Conservation (phyloP, 129 eudicot species). For the Pittosporum tobira region DNA sequence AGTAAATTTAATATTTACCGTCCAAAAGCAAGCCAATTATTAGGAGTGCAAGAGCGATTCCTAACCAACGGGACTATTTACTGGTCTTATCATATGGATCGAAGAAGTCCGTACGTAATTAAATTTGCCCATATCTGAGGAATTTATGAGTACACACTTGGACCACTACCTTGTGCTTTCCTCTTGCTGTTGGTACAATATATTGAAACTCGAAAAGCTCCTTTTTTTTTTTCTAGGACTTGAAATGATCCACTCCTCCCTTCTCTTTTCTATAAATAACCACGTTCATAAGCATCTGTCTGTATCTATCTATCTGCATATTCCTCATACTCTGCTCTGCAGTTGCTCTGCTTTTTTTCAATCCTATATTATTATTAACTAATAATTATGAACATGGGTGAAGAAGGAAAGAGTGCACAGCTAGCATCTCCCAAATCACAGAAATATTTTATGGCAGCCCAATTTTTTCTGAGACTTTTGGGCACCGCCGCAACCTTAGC, state of each 20-base stretch:
- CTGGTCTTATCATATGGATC: no score
- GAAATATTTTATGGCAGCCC: constrained; percentile 27
- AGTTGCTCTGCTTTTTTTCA: neutral
- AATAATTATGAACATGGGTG: constrained; percentile 19
- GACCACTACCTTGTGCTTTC: neutral
- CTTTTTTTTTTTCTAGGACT: neutral
- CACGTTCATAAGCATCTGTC: neutral
- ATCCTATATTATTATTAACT: no score
- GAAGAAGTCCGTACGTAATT: no score
- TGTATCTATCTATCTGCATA: neutral
- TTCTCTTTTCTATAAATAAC: constrained; percentile 8
- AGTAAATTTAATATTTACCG: no score
- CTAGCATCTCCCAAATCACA: constrained; percentile 19
- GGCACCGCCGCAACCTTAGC: constrained; percentile 35
- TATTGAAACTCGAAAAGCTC: neutral
- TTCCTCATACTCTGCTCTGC: neutral
- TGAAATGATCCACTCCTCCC: neutral
- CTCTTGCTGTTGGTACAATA: neutral
- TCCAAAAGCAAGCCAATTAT: no score
- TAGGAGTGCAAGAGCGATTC: no score
- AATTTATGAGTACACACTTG: no score
- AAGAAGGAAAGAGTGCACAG: constrained; percentile 4
- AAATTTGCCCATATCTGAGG: no score
- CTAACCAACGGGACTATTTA: no score
- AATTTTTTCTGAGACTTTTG: constrained; percentile 33